Base-by-base conservation (phyloP, 2,329 filamentous ascomycete genomes). In the Sarocladium oryzae region DNA sequence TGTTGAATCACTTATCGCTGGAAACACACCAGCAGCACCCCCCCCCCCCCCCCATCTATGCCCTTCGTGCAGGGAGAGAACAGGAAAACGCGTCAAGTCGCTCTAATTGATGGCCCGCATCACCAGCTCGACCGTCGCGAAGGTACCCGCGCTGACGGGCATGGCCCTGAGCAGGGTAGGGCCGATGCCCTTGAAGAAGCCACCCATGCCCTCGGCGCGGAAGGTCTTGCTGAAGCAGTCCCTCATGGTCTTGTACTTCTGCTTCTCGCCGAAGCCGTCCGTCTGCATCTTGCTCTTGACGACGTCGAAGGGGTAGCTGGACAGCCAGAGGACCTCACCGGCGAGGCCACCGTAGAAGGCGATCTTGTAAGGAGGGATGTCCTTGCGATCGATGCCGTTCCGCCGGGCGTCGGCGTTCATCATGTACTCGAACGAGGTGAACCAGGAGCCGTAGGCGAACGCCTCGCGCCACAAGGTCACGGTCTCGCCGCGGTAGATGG, bases 221-320 rank as follows among this genome's bases (percentile, higher is more conserved):
- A 80, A 95, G 2, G 86, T 95, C 76, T 95, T 83, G 53, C 76
- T 79, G 69, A 97, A 95, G 73, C 89, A 95, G 70, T 95, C 88
- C 49, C 85, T 80, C 92, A 96, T 96, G 52, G 75, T 85, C 66
- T 74, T 81, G 71, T 87, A 99, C 65, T 78, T 78, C 74, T 85
- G 83, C 56, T 79, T 72, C 46, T 67, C 55, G 4, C 88, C 89
- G 65, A 96, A 93, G 0, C 88, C 91, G 71, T 99, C 93, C 53
- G 86, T 96, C 79, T 99, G 93, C 92, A 97, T 96, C 81, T 96
- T 97, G 72, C 89, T 96, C 86, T 99, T 99, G 71, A 99, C 72
- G 24, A 99, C 92, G 70, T 99, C 93, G 57, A 99, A 86, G 20
- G 93, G 93, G 71, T 99, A 99, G 64, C 89, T 95, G 32, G 79